Conservation (phyloP, 1,139 yeast genomes). For the Debaryomyces singareniensis region DNA sequence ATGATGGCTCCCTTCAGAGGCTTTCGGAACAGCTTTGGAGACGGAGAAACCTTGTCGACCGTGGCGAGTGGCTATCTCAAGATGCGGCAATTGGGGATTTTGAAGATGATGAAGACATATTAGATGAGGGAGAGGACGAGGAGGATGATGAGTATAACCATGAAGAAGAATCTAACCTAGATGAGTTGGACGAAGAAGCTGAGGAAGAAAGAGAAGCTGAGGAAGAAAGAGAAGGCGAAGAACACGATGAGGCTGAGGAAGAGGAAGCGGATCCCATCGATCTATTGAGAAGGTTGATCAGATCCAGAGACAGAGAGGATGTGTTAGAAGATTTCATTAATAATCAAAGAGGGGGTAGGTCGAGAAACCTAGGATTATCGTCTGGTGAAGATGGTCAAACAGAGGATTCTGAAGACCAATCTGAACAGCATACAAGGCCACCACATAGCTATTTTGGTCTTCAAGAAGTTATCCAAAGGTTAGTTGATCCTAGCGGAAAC, state of each 20-base stretch:
- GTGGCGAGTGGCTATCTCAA: slow-evolving; percentile 5
- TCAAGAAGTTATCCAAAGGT: slow-evolving; percentile 31
- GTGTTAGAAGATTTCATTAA: not conserved
- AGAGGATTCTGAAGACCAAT: slow-evolving; percentile 5
- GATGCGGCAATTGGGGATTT: slow-evolving; percentile 7
- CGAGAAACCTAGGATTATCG: not conserved
- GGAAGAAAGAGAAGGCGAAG: slow-evolving; percentile 10
- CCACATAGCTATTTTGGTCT: slow-evolving; percentile 17
- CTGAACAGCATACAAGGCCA: slow-evolving; percentile 2
- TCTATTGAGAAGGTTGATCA: slow-evolving; percentile 18
- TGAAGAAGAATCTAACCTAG: too few species aligned
- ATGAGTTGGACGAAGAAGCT: slow-evolving; percentile 6
- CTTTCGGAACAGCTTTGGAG: slow-evolving; percentile 18
- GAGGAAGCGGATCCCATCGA: slow-evolving; percentile 19
- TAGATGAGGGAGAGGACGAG: slow-evolving; percentile 4
- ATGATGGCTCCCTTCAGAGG: slow-evolving; percentile 16
- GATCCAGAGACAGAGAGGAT: slow-evolving; percentile 13
- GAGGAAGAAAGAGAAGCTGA: slow-evolving; percentile 3
- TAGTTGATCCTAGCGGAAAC: slow-evolving; percentile 37
- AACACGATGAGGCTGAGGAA: slow-evolving; percentile 14
- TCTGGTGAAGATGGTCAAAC: not conserved
- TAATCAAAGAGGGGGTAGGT: not conserved
- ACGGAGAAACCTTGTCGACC: slow-evolving; percentile 7
- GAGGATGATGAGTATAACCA: slow-evolving; percentile 7
- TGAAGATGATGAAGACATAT: slow-evolving; percentile 2